Conservation (phyloP, 345 rosid genomes). For the Aurinia saxatilis region DNA sequence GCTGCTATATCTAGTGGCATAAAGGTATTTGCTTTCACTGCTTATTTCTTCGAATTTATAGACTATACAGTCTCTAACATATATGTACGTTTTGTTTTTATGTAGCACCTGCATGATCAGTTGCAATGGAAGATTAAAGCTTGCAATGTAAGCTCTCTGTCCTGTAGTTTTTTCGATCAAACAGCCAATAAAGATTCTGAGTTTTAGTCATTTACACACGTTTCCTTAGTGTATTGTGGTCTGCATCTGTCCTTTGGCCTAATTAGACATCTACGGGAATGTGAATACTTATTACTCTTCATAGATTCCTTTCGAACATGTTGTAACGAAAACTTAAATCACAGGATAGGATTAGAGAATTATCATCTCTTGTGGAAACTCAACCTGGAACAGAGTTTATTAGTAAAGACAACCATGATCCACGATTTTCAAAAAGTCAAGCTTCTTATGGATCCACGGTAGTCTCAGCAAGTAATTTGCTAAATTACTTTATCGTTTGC, state of each 20-base stretch:
- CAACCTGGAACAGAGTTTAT: slow-evolving; percentile 29
- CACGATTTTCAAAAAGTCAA: slow-evolving; percentile 24
- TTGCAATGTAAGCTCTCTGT: slow-evolving; percentile 60
- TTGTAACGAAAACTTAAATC: slow-evolving; percentile 8
- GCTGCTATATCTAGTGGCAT: slow-evolving; percentile 53
- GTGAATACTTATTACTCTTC: slow-evolving; percentile 2
- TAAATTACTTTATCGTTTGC: slow-evolving; percentile 18
- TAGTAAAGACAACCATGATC: slow-evolving; percentile 32
- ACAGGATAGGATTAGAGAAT: slow-evolving; percentile 72
- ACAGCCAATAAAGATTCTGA: neutral
- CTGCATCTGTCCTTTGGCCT: slow-evolving; percentile 4
- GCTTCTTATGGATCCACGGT: slow-evolving; percentile 33
- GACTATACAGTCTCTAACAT: neutral
- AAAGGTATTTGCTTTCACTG: slow-evolving; percentile 46
- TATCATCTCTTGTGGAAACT: slow-evolving; percentile 34
- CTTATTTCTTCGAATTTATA: neutral
- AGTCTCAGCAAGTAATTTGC: slow-evolving; percentile 38
- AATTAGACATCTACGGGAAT: neutral
- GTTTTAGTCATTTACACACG: neutral
- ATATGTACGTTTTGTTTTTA: neutral
- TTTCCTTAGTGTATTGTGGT: neutral
- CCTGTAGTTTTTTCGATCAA: slow-evolving; percentile 3
- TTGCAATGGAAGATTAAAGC: slow-evolving; percentile 76
- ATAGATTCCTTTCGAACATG: neutral
- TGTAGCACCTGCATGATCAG: slow-evolving; percentile 77